Evolutionary conservation across 192 early-diverging fungal genomes (phyloP).

Genomic region (Lobosporangium transversale): DNA sequence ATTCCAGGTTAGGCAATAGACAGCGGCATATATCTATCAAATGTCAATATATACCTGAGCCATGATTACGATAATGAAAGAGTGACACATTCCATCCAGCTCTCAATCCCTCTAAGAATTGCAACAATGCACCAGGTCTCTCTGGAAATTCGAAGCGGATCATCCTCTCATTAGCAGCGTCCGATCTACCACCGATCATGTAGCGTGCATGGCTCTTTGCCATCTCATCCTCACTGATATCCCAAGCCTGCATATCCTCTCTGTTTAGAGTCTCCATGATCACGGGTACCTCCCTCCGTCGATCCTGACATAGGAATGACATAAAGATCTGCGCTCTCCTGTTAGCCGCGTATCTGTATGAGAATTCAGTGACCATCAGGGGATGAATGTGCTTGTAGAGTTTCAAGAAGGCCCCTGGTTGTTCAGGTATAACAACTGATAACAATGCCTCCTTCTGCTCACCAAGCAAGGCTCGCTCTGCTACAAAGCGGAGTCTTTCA

Average conservation of each 20-base stretch:
- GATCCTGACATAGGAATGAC: constrained; percentile 83
- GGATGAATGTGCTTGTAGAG: constrained; percentile 89
- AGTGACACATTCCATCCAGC: constrained; percentile 84
- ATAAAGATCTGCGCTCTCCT: constrained; percentile 88
- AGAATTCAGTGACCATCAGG: constrained; percentile 90
- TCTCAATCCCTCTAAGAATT: constrained; percentile 80
- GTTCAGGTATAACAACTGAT: constrained; percentile 92
- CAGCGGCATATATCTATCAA: no score
- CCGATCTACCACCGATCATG: constrained; percentile 86
- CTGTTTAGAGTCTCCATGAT: constrained; percentile 71
- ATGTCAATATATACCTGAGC: constrained; percentile 68
- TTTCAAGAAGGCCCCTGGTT: constrained; percentile 73
- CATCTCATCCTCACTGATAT: constrained; percentile 92
- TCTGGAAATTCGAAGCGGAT: constrained; percentile 98
- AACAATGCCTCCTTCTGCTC: constrained; percentile 93
- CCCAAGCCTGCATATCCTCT: constrained; percentile 77
- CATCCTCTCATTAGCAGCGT: constrained; percentile 85
- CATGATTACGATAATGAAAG: constrained; percentile 98
- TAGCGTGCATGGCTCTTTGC: constrained; percentile 98
- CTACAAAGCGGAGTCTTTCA: constrained; percentile 96
- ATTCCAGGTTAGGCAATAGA: background rate
- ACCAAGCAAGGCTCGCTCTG: constrained; percentile 94
- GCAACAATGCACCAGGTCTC: constrained; percentile 88
- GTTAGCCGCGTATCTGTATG: constrained; percentile 64
- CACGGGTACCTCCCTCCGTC: constrained; percentile 71